Conservation (phyloP, 108 stramenopile species). For the Hondaea fermentalgiana region DNA sequence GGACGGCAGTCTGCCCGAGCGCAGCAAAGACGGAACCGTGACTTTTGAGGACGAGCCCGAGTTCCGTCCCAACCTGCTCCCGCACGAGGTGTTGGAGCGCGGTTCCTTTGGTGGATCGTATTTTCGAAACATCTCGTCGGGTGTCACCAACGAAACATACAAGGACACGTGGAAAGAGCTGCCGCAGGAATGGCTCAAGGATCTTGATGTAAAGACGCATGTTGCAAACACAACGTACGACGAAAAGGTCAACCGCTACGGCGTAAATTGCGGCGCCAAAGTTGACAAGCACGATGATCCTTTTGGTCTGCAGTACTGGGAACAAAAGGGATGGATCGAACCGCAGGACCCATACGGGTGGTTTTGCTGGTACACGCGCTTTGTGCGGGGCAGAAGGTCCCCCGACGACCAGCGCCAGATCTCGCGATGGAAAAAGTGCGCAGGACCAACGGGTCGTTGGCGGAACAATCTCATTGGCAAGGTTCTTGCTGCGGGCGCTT, state of each 20-base stretch:
- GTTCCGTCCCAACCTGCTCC: conserved; percentile 84
- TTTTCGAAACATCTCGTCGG: conserved; percentile 73
- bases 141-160: conserved; percentile 71
- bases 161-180: conserved; percentile 50
- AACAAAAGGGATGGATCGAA: conserved; percentile 73
- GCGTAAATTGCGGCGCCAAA: conserved; percentile 80
- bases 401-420: conserved; percentile 77
- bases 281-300: conserved; percentile 61
- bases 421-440: conserved; percentile 63
- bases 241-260: conserved; percentile 65
- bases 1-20: background rate
- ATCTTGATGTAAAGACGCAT: conserved; percentile 46
- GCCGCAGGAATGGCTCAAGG: conserved; percentile 62
- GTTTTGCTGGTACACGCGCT: conserved; percentile 98
- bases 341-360: conserved; percentile 86
- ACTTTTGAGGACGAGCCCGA: conserved; percentile 39
- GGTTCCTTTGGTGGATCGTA: conserved; percentile 93
- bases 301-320: conserved; percentile 50
- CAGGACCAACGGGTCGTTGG: conserved; percentile 79
- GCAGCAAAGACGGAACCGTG: background rate
- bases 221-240: conserved; percentile 65
- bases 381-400: conserved; percentile 75
- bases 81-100: conserved; percentile 75
- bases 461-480: conserved; percentile 84
- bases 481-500: conserved; percentile 54